Percentiles rank a stretch among this genome's conserved stretches.
phyloP scores from a whole-genome alignment of 192 early-diverging fungal genomes.

The Mycoemilia scoparia region DNA sequence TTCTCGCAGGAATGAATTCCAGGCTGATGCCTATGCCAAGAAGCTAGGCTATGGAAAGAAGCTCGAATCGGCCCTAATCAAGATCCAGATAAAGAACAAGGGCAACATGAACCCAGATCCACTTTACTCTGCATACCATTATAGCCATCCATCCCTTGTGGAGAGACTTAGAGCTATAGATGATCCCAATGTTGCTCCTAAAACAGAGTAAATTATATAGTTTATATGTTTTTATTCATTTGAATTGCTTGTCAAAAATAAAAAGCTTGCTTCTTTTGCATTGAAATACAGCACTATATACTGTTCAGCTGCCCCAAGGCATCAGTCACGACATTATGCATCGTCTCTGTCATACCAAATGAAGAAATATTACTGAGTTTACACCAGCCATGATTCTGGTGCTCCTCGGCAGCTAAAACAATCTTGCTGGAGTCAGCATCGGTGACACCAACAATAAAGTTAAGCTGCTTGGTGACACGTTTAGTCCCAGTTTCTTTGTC shows the following conservation, averaged over 20 bases:
- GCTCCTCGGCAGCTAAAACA: conserved; percentile 15
- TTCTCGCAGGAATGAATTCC: conserved; percentile 76
- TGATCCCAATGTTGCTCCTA: conserved; percentile 25
- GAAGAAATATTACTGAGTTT: conserved; percentile 8
- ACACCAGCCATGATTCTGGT: conserved; percentile 19
- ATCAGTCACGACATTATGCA: conserved; percentile 14
- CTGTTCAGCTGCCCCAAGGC: conserved; percentile 6
- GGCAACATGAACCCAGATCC: conserved; percentile 70
- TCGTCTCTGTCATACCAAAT: conserved; percentile 13
- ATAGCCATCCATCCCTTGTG: conserved; percentile 78
- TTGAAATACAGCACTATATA: no score
- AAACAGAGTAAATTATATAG: conserved; percentile 14
- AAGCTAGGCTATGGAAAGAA: conserved; percentile 57
- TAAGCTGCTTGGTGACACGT: conserved; percentile 16
- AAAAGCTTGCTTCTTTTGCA: no score
- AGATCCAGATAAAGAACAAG: conserved; percentile 79
- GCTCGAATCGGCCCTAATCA: conserved; percentile 64
- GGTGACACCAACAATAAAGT: conserved; percentile 13
- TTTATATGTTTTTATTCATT: background rate
- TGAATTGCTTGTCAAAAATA: no score
- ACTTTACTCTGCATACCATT: conserved; percentile 78
- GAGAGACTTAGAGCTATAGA: conserved; percentile 59
- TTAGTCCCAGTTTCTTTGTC: background rate
- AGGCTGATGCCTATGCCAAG: conserved; percentile 81
- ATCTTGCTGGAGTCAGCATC: conserved; percentile 1